Conservation (phyloP, 176 grass and related monocot genomes). For the Sorghum bicolor region Sorghum_bicolor_NCBIv3 NC_012878.2:48145001-48145500, state of each 20-base stretch:
- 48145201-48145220: background rate
- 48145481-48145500: background rate
- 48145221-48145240: background rate
- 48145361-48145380: too few species aligned
- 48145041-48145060: background rate
- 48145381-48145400: too few species aligned
- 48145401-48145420: too few species aligned
- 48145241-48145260: background rate
- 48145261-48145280: background rate
- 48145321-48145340: too few species aligned
- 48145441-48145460: background rate
- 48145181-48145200: background rate
- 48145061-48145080: background rate
- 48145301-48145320: background rate
- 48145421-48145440: background rate
- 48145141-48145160: background rate
- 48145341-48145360: too few species aligned
- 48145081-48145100: background rate
- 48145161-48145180: background rate
- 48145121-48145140: background rate
- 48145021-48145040: too few species aligned
- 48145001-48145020: background rate
- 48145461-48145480: background rate
- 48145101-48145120: background rate
- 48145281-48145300: background rate